Evolutionary conservation across 2,329 filamentous ascomycete genomes (phyloP), one percentile per base, ranked within the genome.

Genomic region (Gnomoniopsis sp.): DNA sequence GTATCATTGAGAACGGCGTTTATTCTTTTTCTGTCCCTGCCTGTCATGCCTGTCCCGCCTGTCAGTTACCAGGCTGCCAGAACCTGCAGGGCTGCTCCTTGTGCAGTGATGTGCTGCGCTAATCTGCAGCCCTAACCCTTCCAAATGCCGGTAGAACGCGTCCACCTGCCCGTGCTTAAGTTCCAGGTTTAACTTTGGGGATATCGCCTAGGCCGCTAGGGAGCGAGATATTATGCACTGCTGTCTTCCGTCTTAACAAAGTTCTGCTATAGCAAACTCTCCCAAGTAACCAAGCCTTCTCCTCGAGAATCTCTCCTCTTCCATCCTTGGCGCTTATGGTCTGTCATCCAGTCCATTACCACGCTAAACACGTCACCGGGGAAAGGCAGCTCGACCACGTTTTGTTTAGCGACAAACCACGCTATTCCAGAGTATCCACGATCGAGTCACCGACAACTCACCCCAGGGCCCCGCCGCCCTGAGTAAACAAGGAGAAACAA

Each of bases 211-310:
- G 4, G 14, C 4, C 36, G 4, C 12, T 12, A 15, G 8, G 12
- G 15, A 46, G 17, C 15, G 11, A 21, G n/a, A 12, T 3, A 49
- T 59, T 47, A 53, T 59, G 57, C 57, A 55, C 51, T 51, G 52
- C 56, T 48, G 34, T 58, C 4, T 30, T 30, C 4, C 4, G 38
- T 41, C 58, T 50, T 60, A 58, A 30, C 58, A 51, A 52, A 58
- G 41, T 8, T 55, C 59, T 50, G 50, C 49, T 53, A 58, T 51
- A 52, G 46, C 55, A 51, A n/a, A 36, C 41, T 36, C 34, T n/a
- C 53, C 56, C 48, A 26, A 41, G 34, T 34, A 19, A 30, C 43
- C 44, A 43, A 55, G 26, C 8, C 26, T 47, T 49, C 46, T 49
- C 53, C 30, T 23, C n/a, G n/a, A 19, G 2, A 23, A 11, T 17